Evolutionary conservation across 129 eudicot species (phyloP), one percentile per base, ranked within the genome.

Genomic region (Sambucus nigra): DNA sequence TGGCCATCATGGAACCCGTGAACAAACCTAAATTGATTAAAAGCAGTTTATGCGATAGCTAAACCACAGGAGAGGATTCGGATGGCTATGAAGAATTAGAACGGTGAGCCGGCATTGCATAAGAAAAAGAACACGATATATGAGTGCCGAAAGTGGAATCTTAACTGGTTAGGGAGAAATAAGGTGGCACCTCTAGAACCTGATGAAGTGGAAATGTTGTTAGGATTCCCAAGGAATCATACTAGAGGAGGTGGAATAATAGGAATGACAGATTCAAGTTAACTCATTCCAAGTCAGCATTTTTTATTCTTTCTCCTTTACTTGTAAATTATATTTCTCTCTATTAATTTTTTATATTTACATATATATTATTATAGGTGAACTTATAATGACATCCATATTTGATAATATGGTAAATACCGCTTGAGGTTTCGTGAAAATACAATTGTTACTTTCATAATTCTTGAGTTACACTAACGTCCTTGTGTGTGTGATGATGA

Each of bases 1-100:
- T 91, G 98, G 98, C 98, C 98, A 2, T 31, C 62, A 11, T 91
- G 98, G 98, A 95, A 91, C 47, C 59, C 72, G 23, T 24, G 98
- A 4, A 84, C 79, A 0, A 85, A 91, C 16, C 51, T 91, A n/a
- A 91, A 91, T 26, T 91, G 98, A 62, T 58, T 91, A 47, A 95
- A 91, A 45, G 85, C 98, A 0, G 80, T 69, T 5, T 63, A 67
- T 14, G 98, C 77, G 7, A 91, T 95, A 69, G 94, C 98, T 0
- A 76, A 41, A 39, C 57, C 79, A 33, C 76, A 86, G 0, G 87
- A 91, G 11, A 72, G 95, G 64, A 81, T 91, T 9, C 69, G 98
- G 6, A 85, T 64, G 59, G 86, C 86, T 15, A 59, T 91, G 5
- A 95, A 91, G 64, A 57, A 69, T 8, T 79, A 53, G 48, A 77